These are phyloP conservation scores for Scytalidium sp. DNA, from an alignment of 2,329 filamentous ascomycete species.

Conservation along the genomic window DNA sequence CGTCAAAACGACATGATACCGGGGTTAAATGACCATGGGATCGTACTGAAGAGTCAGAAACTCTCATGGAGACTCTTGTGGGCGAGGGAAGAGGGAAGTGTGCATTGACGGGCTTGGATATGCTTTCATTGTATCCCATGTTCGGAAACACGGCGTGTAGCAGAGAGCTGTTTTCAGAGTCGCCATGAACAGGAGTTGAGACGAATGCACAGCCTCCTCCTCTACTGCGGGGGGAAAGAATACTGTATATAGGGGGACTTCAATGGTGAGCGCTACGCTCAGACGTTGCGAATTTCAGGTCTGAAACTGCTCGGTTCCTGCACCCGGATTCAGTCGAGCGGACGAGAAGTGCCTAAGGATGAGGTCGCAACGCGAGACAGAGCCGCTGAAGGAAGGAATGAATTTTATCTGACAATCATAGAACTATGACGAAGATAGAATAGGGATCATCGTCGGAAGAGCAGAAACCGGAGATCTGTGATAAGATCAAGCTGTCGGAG, in stretches of 20 bases:
- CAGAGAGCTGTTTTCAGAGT: conserved; percentile 3
- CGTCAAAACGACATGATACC: background rate
- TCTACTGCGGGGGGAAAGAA: background rate
- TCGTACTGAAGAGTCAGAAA: background rate
- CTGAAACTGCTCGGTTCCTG: conserved; percentile 8
- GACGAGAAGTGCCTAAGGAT: no score
- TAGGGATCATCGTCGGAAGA: no score
- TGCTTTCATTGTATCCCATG: background rate
- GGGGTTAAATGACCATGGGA: background rate
- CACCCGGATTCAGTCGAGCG: no score
- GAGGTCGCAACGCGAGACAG: no score
- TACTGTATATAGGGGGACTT: conserved; percentile 2
- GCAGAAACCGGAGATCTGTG: no score
- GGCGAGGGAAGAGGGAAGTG: conserved; percentile 4
- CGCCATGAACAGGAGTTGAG: conserved; percentile 6
- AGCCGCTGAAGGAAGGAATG: no score
- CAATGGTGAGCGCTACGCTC: conserved; percentile 8
- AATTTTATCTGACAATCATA: no score
- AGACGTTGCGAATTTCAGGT: conserved; percentile 14
- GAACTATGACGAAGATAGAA: no score
- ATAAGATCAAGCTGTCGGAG: no score
- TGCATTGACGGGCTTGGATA: conserved; percentile 3
- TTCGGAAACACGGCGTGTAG: background rate
- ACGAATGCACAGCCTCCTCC: conserved; percentile 8
- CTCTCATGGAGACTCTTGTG: background rate